Evolutionary conservation across 2,329 filamentous ascomycete genomes (phyloP), one percentile per base, ranked within the genome.

Genomic region (Aspergillus flavus): DNA sequence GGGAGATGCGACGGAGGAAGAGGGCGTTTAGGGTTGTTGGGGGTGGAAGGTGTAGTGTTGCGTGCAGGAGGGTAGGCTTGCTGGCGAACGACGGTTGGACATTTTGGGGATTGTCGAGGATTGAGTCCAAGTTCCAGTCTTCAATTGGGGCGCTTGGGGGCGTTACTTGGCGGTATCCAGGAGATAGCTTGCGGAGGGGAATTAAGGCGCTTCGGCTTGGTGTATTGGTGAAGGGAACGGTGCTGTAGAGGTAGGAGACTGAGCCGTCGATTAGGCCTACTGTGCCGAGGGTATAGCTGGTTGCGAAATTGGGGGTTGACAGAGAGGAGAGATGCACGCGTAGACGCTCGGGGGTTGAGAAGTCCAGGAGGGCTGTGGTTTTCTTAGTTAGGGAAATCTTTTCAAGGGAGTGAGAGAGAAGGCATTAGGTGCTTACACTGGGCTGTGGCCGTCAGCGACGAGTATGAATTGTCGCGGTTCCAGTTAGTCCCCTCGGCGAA

Each of bases 241-340:
- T 96, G 56, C 93, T 96, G 82, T 96, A 98, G 59, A 99, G 87
- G 80, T 98, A 99, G 16, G 94, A 96, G 62, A 99, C 87, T n/a
- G 93, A 97, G 76, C 95, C 95, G 80, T 98, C 94, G 58, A 99
- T 94, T 41, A 96, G 85, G 64, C 94, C 95, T 19, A 96, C 86
- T 48, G 90, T 96, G 64, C 93, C 93, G 52, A 99, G 87, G 48
- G 92, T 91, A 79, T 99, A 99, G 43, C 93, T 94, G 19, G 94
- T 96, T 28, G 94, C 94, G 72, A 98, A 97, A 77, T 97, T 93
- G 10, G 93, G 90, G 21, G 94, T 94, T 9, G 94, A 92, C 34
- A 99, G 89, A 9, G 95, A 96, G 9, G 94, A 97, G 62, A 98
- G 87, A 62, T 93, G 92, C 59, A 99, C 83, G 64, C 92, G 90